phyloP scores from a whole-genome alignment of 2,329 filamentous ascomycete genomes.

The Aspergillus spinulosporus region DNA sequence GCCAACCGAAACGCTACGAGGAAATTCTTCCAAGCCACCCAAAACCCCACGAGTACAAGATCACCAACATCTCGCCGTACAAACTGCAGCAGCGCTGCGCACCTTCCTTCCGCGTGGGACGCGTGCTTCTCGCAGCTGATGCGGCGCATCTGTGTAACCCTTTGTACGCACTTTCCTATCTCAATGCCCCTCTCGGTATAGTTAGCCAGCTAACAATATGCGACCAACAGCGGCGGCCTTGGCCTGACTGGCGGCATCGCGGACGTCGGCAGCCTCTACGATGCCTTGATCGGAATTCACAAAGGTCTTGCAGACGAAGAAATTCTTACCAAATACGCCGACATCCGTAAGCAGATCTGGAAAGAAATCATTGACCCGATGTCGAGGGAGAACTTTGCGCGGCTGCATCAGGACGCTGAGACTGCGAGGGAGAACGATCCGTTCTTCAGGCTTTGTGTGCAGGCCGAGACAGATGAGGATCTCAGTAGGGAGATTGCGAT shows the following conservation, averaged over 20 bases:
- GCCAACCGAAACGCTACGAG: constrained; percentile 58
- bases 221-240: constrained; percentile 53
- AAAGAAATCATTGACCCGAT: constrained; percentile 41
- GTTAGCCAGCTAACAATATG: not conserved
- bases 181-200: not conserved
- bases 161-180: constrained; percentile 37
- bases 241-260: constrained; percentile 65
- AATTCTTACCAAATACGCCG: constrained; percentile 48
- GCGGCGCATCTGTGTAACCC: constrained; percentile 61
- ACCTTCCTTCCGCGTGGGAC: constrained; percentile 57
- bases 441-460: constrained; percentile 38
- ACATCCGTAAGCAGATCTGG: constrained; percentile 44
- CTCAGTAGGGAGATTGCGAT: constrained; percentile 28
- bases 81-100: constrained; percentile 63
- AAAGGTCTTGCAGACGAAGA: constrained; percentile 39
- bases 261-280: constrained; percentile 62
- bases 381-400: constrained; percentile 45
- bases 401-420: constrained; percentile 40
- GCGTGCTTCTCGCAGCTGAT: constrained; percentile 60
- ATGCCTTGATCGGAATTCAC: constrained; percentile 55
- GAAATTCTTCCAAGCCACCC: constrained; percentile 61
- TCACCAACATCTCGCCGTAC: constrained; percentile 61
- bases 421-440: constrained; percentile 38
- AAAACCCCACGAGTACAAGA: constrained; percentile 57
- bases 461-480: constrained; percentile 32